Conservation (phyloP, 1,284 basidiomycete species). For the Moesziomyces parantarcticus region DNA sequence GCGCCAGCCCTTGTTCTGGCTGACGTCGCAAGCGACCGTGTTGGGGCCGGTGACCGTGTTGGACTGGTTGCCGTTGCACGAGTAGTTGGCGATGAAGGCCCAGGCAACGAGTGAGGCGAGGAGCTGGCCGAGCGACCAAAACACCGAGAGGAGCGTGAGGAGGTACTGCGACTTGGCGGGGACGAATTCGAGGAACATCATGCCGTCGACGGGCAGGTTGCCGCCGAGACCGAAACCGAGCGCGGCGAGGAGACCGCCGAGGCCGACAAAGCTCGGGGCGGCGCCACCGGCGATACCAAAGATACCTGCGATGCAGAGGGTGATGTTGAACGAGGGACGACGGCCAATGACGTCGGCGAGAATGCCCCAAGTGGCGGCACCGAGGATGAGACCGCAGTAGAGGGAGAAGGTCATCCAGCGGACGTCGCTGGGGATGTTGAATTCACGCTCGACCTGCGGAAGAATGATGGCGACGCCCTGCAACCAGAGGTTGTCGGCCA, state of each 20-base stretch:
- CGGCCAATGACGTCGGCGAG: conserved; percentile 65
- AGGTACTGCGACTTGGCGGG: conserved; percentile 63
- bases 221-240: conserved; percentile 66
- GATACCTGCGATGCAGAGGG: conserved; percentile 63
- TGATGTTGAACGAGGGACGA: conserved; percentile 65
- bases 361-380: conserved; percentile 65
- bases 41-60: conserved; percentile 26
- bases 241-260: conserved; percentile 61
- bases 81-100: conserved; percentile 65
- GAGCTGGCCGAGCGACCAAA: conserved; percentile 66
- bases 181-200: conserved; percentile 67
- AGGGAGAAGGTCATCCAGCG: conserved; percentile 63
- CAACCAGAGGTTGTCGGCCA: conserved; percentile 64
- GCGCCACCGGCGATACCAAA: conserved; percentile 64
- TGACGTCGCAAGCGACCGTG: conserved; percentile 44
- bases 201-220: conserved; percentile 66
- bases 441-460: conserved; percentile 61
- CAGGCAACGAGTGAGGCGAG: conserved; percentile 63
- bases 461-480: conserved; percentile 65
- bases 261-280: conserved; percentile 59
- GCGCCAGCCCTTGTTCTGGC: conserved; percentile 63
- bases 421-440: conserved; percentile 42
- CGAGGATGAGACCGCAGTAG: conserved; percentile 62
- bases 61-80: conserved; percentile 49
- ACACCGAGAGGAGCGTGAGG: conserved; percentile 64